Evolutionary conservation across 1,139 yeast genomes (phyloP).

Genomic region (Arxiozyma telluris): DNA sequence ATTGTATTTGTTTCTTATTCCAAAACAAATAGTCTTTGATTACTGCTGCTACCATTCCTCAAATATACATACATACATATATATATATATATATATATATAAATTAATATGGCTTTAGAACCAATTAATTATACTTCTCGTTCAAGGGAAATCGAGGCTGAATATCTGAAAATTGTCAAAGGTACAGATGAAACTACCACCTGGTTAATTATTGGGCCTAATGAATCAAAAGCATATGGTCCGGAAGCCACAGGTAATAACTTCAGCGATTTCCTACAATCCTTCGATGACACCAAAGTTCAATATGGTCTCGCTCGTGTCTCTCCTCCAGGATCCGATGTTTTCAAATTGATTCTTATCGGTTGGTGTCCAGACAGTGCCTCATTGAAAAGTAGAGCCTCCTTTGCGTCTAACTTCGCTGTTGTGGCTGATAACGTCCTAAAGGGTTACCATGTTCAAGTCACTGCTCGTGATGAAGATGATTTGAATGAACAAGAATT

Average conservation of each 20-base stretch:
- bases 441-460: slow-evolving; percentile 86
- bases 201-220: slow-evolving; percentile 59
- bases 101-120: slow-evolving; percentile 29
- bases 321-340: slow-evolving; percentile 82
- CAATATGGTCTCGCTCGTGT: slow-evolving; percentile 89
- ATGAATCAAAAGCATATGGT: slow-evolving; percentile 45
- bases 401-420: slow-evolving; percentile 69
- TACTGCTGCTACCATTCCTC: neutral
- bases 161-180: slow-evolving; percentile 55
- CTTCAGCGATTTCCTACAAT: slow-evolving; percentile 67
- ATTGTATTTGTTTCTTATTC: neutral
- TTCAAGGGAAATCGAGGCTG: slow-evolving; percentile 51
- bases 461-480: slow-evolving; percentile 90
- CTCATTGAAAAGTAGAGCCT: slow-evolving; percentile 64
- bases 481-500: slow-evolving; percentile 78
- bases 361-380: slow-evolving; percentile 94
- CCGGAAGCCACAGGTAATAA: slow-evolving; percentile 53
- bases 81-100: neutral
- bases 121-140: slow-evolving; percentile 37
- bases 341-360: slow-evolving; percentile 68
- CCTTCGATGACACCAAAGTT: slow-evolving; percentile 79
- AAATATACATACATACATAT: neutral
- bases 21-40: neutral
- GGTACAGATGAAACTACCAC: slow-evolving; percentile 46
- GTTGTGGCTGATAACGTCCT: slow-evolving; percentile 55